Evolutionary conservation across 257 asterid species (phyloP), one percentile per base, ranked within the genome.

Genomic region (Petunia secreta): DNA sequence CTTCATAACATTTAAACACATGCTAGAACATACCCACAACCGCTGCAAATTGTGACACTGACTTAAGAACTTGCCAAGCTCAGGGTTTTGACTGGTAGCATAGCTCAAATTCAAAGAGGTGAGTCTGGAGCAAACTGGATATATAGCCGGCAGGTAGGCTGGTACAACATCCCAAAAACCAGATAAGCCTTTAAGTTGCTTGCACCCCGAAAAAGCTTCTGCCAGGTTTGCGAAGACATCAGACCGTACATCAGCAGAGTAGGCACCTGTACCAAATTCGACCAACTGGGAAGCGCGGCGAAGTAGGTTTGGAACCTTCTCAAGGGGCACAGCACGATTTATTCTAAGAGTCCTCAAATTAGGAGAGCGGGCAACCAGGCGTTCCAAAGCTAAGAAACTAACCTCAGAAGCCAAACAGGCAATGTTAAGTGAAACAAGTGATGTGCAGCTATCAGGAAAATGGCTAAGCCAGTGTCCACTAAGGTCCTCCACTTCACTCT

Each of bases 121-220:
- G 77, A 96, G 86, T 46, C 88, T 83, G 44, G 92, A 77, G 86
- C 98, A 92, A 13, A 84, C 86, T 14, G 95, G 79, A 84, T 86
- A 91, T 83, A 96, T 48, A 15, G 98, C 97, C 5, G 98, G 97
- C 79, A 96, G 90, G 86, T 91, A 94, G 38, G 92, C 91, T n/a
- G 98, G 97, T 63, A 89, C 92, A 41, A 85, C 94, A 57, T 94
- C 98, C 99, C 98, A 91, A 77, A 96, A 91, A 34, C 99, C 99
- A 0, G 99, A 96, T 84, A 96, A 80, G 69, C 88, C 91, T 79
- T 85, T 86, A 40, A 96, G 95, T 63, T 90, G 88, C 89, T 94
- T 94, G 84, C 98, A 96, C 71, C 59, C 84, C 6, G 91, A 86
- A 75, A 94, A 91, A 60, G 97, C 98, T 57, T 90, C 94, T 10